Conservation (phyloP, 2,329 filamentous ascomycete genomes). For the Colletotrichum sp. region DNA sequence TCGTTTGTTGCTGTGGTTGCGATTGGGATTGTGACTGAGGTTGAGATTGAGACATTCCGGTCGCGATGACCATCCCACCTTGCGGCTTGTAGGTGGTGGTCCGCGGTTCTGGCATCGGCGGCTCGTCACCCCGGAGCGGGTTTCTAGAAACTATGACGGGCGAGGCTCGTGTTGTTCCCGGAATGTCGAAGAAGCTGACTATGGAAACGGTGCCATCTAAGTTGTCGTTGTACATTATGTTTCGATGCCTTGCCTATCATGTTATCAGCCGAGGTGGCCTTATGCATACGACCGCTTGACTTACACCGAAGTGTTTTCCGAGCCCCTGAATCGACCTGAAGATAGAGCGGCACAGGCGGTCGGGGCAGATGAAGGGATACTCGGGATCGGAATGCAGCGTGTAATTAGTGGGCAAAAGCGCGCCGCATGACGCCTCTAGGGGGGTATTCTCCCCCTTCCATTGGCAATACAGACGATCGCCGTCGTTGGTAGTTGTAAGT, state of each 20-base stretch:
- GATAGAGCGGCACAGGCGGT: conserved; percentile 37
- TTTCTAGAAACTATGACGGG: conserved; percentile 28
- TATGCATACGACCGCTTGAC: not conserved
- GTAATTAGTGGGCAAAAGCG: conserved; percentile 37
- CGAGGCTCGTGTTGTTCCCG: not conserved
- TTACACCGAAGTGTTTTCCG: conserved; percentile 25
- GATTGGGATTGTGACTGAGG: not conserved
- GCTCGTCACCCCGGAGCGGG: conserved; percentile 22
- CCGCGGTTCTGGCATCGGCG: conserved; percentile 19
- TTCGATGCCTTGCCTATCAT: conserved; percentile 22
- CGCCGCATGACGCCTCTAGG: conserved; percentile 25
- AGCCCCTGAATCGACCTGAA: conserved; percentile 24
- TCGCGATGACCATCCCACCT: too few species aligned
- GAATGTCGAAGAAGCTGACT: conserved; percentile 20
- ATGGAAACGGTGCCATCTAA: conserved; percentile 41
- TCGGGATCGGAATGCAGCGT: conserved; percentile 24
- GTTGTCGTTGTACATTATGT: conserved; percentile 41
- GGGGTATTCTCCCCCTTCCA: not conserved
- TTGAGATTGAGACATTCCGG: not conserved
- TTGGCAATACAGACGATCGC: not conserved
- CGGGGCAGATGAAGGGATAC: conserved; percentile 37
- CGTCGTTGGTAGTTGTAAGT: not conserved
- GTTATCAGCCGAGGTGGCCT: not conserved
- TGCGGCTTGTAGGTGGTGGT: not conserved
- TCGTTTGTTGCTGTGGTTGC: not conserved